Conservation (phyloP, 495 filamentous ascomycete species). For the Glonium stellatum region DNA sequence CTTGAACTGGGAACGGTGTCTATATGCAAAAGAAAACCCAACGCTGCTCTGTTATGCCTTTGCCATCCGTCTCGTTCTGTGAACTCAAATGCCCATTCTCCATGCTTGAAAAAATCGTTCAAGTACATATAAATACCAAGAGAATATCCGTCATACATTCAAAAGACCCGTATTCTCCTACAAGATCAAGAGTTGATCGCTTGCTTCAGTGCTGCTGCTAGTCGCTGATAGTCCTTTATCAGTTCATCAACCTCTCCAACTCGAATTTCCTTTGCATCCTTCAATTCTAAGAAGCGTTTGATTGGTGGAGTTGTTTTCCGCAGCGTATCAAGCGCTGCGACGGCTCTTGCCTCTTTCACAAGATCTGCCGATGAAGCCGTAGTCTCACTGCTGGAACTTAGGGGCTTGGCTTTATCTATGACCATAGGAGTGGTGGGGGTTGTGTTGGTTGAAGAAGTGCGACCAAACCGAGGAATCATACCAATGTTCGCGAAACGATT, state of each 20-base stretch:
- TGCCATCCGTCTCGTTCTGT: too few species aligned
- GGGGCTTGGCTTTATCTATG: conserved; percentile 14
- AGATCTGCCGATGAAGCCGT: conserved; percentile 18
- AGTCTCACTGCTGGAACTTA: not conserved
- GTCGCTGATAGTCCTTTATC: conserved; percentile 77
- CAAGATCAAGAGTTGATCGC: conserved; percentile 25
- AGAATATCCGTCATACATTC: too few species aligned
- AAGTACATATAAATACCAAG: too few species aligned
- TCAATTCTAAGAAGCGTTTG: conserved; percentile 71
- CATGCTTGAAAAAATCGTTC: too few species aligned
- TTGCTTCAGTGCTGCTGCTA: conserved; percentile 62
- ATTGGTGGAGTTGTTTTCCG: conserved; percentile 63
- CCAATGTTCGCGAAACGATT: conserved; percentile 64
- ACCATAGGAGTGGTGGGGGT: conserved; percentile 18
- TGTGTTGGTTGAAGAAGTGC: conserved; percentile 42
- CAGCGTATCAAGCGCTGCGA: conserved; percentile 38
- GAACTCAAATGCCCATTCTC: too few species aligned
- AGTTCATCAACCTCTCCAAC: conserved; percentile 76
- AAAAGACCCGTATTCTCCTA: not conserved
- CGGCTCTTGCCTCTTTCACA: conserved; percentile 27
- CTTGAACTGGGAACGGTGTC: too few species aligned
- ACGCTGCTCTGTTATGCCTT: too few species aligned
- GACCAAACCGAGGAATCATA: conserved; percentile 65
- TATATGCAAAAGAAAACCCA: too few species aligned
- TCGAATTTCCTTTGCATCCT: conserved; percentile 69